phyloP scores from a whole-genome alignment of 2,329 filamentous ascomycete species.

The Coniochaeta sp. region DNA sequence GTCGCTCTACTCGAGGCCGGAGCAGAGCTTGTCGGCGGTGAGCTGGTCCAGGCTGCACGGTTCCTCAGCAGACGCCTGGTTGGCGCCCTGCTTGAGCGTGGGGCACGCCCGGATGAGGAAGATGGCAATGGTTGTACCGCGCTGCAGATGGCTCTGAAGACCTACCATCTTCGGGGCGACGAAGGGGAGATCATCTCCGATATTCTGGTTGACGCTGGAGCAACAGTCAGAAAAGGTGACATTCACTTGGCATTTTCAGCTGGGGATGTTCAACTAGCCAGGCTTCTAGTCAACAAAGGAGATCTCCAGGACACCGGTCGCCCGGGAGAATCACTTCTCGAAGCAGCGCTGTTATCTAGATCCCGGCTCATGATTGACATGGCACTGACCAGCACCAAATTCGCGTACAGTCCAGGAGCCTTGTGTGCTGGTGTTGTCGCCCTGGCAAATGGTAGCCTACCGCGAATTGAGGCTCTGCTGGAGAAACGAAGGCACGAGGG shows the following conservation, averaged over 20 bases:
- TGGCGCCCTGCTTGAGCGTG: background rate
- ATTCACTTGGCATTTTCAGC: background rate
- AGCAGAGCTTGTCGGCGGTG: background rate
- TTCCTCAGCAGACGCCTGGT: background rate
- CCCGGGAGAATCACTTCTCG: background rate
- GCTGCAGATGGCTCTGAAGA: background rate
- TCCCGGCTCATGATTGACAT: background rate
- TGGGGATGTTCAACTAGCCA: background rate
- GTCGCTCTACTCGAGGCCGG: background rate
- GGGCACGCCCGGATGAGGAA: background rate
- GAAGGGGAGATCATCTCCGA: background rate
- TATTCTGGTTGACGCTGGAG: background rate
- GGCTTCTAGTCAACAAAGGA: background rate
- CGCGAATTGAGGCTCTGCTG: background rate
- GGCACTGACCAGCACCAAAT: background rate
- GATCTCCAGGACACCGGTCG: background rate
- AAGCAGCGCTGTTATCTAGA: background rate
- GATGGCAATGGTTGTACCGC: background rate
- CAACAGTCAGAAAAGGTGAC: background rate
- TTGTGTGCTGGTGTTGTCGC: background rate
- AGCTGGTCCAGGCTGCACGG: background rate
- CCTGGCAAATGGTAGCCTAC: background rate
- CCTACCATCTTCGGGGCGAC: background rate
- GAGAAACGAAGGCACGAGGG: background rate
- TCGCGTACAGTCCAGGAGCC: background rate